Conservation (phyloP, 2,329 filamentous ascomycete species). For the Sporothrix luriei region DNA sequence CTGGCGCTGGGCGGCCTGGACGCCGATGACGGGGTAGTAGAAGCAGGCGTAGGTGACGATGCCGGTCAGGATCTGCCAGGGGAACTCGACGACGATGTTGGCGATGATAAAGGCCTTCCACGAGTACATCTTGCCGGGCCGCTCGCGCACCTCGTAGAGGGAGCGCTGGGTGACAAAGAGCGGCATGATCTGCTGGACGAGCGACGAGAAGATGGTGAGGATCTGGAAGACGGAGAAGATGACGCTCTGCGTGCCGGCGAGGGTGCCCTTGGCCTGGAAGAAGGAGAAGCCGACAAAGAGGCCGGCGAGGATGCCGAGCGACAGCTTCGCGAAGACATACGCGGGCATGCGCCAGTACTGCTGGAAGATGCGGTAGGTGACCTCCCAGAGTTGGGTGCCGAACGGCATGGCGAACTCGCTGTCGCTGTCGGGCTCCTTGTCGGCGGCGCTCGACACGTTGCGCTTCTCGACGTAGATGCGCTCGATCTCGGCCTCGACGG, state of each 20-base stretch:
- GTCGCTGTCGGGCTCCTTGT: conserved; percentile 35
- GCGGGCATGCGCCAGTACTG: conserved; percentile 78
- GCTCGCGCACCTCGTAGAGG: conserved; percentile 68
- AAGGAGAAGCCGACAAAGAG: conserved; percentile 69
- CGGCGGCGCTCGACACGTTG: conserved; percentile 50
- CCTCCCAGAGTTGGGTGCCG: conserved; percentile 59
- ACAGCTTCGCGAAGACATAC: conserved; percentile 72
- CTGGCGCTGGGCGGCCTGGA: conserved; percentile 67
- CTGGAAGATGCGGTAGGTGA: conserved; percentile 67
- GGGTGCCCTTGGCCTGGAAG: conserved; percentile 57
- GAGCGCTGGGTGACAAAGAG: conserved; percentile 66
- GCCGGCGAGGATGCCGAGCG: conserved; percentile 51
- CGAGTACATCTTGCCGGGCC: conserved; percentile 65
- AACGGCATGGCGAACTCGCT: conserved; percentile 74
- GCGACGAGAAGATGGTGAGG: conserved; percentile 64
- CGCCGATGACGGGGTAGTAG: conserved; percentile 61
- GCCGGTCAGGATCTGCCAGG: conserved; percentile 56
- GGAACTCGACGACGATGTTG: conserved; percentile 68
- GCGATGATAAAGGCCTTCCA: conserved; percentile 68
- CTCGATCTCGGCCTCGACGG: conserved; percentile 66
- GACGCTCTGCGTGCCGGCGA: conserved; percentile 66
- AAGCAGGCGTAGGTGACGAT: conserved; percentile 61
- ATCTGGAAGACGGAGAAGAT: conserved; percentile 62
- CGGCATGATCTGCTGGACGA: conserved; percentile 65
- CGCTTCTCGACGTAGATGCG: conserved; percentile 38